phyloP scores from a whole-genome alignment of 352 stramenopile genomes.

The Globisporangium okanoganense region DNA sequence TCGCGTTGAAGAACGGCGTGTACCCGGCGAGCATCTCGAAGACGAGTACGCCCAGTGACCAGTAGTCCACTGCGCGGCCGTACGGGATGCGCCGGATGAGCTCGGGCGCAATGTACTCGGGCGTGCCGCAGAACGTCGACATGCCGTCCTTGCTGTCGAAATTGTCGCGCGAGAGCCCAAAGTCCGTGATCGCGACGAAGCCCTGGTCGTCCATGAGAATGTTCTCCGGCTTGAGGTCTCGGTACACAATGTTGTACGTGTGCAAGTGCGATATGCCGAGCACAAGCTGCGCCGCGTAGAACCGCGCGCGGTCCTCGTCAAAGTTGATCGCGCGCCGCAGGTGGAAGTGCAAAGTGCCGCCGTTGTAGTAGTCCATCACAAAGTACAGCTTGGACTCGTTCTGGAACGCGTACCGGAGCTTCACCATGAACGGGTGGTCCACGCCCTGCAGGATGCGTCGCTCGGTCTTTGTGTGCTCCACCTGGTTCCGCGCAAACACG shows the following conservation, averaged over 20 bases:
- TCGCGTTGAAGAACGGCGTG: constrained; percentile 76
- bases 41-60: constrained; percentile 81
- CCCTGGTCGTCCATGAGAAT: constrained; percentile 82
- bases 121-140: constrained; percentile 89
- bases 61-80: constrained; percentile 84
- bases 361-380: constrained; percentile 89
- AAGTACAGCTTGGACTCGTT: constrained; percentile 84
- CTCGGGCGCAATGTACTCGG: constrained; percentile 92
- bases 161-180: constrained; percentile 80
- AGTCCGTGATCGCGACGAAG: constrained; percentile 87
- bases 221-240: constrained; percentile 86
- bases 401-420: constrained; percentile 86
- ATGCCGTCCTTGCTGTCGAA: constrained; percentile 76
- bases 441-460: constrained; percentile 81
- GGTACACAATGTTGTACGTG: constrained; percentile 84
- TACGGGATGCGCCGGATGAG: constrained; percentile 74
- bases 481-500: constrained; percentile 86
- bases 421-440: constrained; percentile 85
- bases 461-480: constrained; percentile 92
- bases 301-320: constrained; percentile 53
- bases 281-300: constrained; percentile 84
- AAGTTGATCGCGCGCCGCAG: constrained; percentile 70
- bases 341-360: constrained; percentile 82
- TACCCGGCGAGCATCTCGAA: constrained; percentile 83
- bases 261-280: constrained; percentile 79